Base-by-base conservation (phyloP, 306 rosid species). In the Gillenia trifoliata region DNA sequence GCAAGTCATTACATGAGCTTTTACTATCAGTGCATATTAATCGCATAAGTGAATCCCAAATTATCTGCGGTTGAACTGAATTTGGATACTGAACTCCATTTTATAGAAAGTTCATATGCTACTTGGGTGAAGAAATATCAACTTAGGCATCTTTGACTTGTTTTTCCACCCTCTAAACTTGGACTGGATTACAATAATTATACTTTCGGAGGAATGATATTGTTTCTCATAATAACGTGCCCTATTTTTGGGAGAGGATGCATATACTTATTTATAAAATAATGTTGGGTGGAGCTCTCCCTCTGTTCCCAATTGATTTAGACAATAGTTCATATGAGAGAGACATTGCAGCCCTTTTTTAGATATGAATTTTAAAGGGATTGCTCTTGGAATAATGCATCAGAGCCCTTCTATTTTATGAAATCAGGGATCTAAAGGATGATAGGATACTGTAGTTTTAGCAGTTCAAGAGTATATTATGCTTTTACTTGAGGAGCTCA, bases 111-210 rank as follows among this genome's bases (percentile, higher is more conserved):
- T 70, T 56, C 47, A 56, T 8, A 10, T 38, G 38, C 41, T 25
- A 26, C 31, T 34, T 26, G 26, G 28, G 55, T 15, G 57, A 31
- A 45, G 8, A 68, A 11, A 22, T 22, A 55, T 72, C 31, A 56
- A 66, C 11, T 71, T 36, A 28, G 63, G 41, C 64, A 59, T 63
- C 45, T 36, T 66, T 68, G 60, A 50, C 11, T 73, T 73, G 56
- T 61, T 62, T 47, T 61, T 43, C n/a, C 61, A 26, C 41, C 41
- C 20, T 74, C 23, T 22, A 25, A 73, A 11, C 31, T 63, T 6
- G 43, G 25, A 33, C 43, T 31, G 49, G 70, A 10, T 64, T 20
- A 6, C 16, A 52, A 25, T 36, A 34, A 34, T 22, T 38, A 30
- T 11, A 16, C 64, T 55, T 71, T 28, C 26, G 4, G 28, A 38